Percentiles rank a stretch among this genome's conserved stretches.
These are phyloP conservation scores for Venustampulla echinocandica DNA, from an alignment of 495 filamentous ascomycete species.

Conservation along the genomic window DNA sequence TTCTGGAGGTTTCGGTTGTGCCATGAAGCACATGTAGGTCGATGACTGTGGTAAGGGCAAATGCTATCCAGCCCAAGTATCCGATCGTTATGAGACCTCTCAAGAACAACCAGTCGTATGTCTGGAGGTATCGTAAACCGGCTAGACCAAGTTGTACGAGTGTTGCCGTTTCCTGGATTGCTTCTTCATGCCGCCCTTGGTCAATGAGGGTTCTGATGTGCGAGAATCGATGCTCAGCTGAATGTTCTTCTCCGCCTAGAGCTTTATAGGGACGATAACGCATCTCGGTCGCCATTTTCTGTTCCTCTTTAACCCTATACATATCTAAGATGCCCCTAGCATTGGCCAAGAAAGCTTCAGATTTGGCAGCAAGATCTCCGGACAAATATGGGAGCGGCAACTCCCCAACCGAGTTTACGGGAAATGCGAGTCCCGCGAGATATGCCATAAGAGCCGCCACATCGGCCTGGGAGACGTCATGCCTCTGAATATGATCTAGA, in stretches of 20 bases:
- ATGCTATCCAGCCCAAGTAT: constrained; percentile 95
- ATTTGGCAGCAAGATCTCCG: constrained; percentile 64
- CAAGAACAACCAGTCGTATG: constrained; percentile 94
- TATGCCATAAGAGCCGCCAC: constrained; percentile 96
- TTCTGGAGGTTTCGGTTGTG: constrained; percentile 56
- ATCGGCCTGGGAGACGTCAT: constrained; percentile 93
- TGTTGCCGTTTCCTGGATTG: constrained; percentile 65
- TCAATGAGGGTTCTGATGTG: constrained; percentile 61
- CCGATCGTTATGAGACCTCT: constrained; percentile 86
- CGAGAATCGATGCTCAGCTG: constrained; percentile 58
- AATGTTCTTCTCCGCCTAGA: constrained; percentile 50
- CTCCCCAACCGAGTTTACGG: constrained; percentile 93
- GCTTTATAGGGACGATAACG: constrained; percentile 64
- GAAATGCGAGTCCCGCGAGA: constrained; percentile 81
- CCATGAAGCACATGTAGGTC: constrained; percentile 83
- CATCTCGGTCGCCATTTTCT: constrained; percentile 67
- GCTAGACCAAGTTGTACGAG: constrained; percentile 70
- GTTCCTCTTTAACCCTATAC: constrained; percentile 89
- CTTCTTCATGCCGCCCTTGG: constrained; percentile 54
- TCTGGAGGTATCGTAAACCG: constrained; percentile 90
- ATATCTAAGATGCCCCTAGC: constrained; percentile 87
- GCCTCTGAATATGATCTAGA: constrained; percentile 66
- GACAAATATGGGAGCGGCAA: constrained; percentile 76
- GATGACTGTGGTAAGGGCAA: constrained; percentile 84
- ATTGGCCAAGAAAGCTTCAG: constrained; percentile 78